A percentile compares a stretch with the other conserved stretches of the same genome.
phyloP scores from a whole-genome alignment of 257 asterid genomes.

The Echium plantagineum region DNA sequence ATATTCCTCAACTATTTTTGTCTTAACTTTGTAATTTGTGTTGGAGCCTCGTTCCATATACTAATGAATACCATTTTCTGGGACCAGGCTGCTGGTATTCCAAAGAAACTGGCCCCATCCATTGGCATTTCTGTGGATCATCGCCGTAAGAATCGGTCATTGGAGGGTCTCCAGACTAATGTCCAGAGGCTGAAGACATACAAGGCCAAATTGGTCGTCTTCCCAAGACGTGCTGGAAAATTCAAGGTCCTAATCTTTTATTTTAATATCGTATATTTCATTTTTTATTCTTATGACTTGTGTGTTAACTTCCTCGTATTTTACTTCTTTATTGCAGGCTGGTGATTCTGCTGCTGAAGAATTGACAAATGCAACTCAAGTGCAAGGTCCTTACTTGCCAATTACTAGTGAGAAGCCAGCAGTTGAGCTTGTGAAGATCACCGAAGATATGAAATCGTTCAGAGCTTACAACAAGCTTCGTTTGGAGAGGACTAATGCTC shows the following conservation, averaged over 20 bases:
- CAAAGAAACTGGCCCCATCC: conserved; percentile 60
- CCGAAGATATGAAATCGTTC: conserved; percentile 56
- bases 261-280: background rate
- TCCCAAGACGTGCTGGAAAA: conserved; percentile 52
- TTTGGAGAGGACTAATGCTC: conserved; percentile 48
- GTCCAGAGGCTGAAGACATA: conserved; percentile 67
- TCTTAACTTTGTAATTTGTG: too few species aligned
- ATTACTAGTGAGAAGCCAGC: conserved; percentile 53
- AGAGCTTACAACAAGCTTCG: conserved; percentile 70
- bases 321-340: conserved; percentile 16
- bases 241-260: conserved; percentile 24
- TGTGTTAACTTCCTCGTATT: background rate
- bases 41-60: too few species aligned
- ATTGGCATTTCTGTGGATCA: conserved; percentile 64
- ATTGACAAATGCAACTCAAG: conserved; percentile 56
- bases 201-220: conserved; percentile 72
- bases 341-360: conserved; percentile 58
- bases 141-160: conserved; percentile 48
- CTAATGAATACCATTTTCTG: conserved; percentile 6
- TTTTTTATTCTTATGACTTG: background rate
- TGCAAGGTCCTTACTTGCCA: conserved; percentile 46
- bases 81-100: conserved; percentile 61
- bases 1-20: too few species aligned
- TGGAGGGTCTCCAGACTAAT: conserved; percentile 65
- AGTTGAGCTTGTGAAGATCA: conserved; percentile 52